Conservation (phyloP, 495 filamentous ascomycete genomes). For the Trichoderma virens region DNA sequence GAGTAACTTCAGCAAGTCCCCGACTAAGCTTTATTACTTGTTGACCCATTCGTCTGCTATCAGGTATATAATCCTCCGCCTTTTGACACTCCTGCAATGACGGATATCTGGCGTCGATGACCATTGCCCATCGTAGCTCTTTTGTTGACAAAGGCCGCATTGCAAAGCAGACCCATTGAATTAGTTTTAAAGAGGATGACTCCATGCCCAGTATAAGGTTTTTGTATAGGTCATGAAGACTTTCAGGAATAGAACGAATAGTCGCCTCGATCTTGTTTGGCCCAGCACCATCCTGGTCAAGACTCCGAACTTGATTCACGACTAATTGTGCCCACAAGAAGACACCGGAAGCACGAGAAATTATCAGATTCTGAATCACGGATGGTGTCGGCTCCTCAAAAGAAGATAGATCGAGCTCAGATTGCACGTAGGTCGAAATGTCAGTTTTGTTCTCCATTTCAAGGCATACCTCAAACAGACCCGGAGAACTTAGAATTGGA, state of each 20-base stretch:
- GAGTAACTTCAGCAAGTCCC: slow-evolving; percentile 27
- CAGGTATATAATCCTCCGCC: slow-evolving; percentile 11
- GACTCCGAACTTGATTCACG: slow-evolving; percentile 15
- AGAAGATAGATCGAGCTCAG: slow-evolving; percentile 9
- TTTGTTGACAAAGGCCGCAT: slow-evolving; percentile 19
- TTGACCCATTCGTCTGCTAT: slow-evolving; percentile 20
- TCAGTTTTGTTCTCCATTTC: slow-evolving; percentile 24
- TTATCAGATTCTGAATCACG: slow-evolving; percentile 19
- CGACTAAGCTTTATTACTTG: slow-evolving; percentile 24
- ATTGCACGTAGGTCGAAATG: slow-evolving; percentile 24
- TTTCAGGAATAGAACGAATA: slow-evolving; percentile 16
- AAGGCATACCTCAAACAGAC: slow-evolving; percentile 19
- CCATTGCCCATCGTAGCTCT: slow-evolving; percentile 27
- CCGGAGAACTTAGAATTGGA: slow-evolving; percentile 21
- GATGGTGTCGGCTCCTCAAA: slow-evolving; percentile 10
- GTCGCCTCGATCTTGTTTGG: slow-evolving; percentile 13
- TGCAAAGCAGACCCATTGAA: slow-evolving; percentile 31
- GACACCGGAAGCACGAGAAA: slow-evolving; percentile 20
- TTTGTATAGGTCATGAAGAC: slow-evolving; percentile 23
- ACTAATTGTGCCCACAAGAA: slow-evolving; percentile 31
- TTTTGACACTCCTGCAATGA: slow-evolving; percentile 17
- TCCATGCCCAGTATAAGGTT: slow-evolving; percentile 19
- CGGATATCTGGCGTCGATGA: slow-evolving; percentile 19
- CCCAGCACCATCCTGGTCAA: slow-evolving; percentile 14
- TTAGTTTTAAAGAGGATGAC: slow-evolving; percentile 16